Percentiles rank a stretch among this genome's conserved stretches.
Conservation (phyloP, 139 green algal genomes). For the Medakamo hakoo region DNA sequence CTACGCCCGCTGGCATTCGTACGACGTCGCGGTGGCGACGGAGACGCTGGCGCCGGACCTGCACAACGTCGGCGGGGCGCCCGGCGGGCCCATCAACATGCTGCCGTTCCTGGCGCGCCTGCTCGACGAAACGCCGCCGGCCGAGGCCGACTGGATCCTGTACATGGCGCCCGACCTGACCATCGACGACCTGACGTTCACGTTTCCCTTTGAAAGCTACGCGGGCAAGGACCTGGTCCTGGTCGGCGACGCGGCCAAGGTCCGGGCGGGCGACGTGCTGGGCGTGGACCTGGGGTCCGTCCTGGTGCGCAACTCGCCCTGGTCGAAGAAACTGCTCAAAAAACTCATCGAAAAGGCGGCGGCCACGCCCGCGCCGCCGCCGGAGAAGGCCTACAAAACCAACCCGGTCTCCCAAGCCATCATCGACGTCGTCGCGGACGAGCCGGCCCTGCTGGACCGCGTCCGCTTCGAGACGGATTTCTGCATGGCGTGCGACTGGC, state of each 20-base stretch:
- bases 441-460: not conserved
- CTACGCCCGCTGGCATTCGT: constrained; percentile 8
- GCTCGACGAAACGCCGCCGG: not conserved
- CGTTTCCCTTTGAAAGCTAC: constrained; percentile 3
- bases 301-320: not conserved
- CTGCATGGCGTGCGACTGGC: constrained; percentile 11
- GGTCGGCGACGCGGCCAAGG: not conserved
- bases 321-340: not conserved
- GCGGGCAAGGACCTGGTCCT: constrained; percentile 7
- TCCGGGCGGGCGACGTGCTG: constrained; percentile 1
- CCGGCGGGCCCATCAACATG: constrained; percentile 7
- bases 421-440: not conserved
- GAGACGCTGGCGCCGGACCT: constrained; percentile 1
- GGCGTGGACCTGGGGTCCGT: not conserved
- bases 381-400: not conserved
- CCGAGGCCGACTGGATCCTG: constrained; percentile 3
- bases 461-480: constrained; percentile 8
- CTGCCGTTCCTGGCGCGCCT: constrained; percentile 2
- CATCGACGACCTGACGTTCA: constrained; percentile 2
- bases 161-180: constrained; percentile 6
- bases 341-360: not conserved
- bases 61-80: not conserved
- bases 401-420: constrained; percentile 1
- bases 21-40: constrained; percentile 7
- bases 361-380: not conserved